A percentile compares a stretch with the other conserved stretches of the same genome.
Evolutionary conservation across 306 rosid genomes (phyloP).

Genomic region (Dicorynia guianensis): DNA sequence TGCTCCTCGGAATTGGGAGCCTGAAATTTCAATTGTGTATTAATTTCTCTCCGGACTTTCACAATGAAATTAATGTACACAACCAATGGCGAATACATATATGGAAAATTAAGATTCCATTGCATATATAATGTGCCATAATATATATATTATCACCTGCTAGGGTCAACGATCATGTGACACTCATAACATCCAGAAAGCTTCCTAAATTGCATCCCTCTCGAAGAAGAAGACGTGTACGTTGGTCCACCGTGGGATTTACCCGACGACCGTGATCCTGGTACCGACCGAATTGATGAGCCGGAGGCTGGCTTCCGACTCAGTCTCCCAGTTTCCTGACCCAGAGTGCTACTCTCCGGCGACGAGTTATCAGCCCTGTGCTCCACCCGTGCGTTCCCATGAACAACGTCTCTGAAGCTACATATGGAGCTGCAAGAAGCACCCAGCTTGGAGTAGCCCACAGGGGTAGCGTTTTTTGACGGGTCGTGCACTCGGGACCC

Average conservation of each 20-base stretch:
- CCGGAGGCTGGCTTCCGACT: conserved; percentile 53
- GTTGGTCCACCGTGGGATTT: conserved; percentile 61
- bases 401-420: conserved; percentile 87
- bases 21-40: conserved; percentile 43
- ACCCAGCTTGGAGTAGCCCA: conserved; percentile 67
- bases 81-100: not conserved
- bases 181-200: conserved; percentile 98
- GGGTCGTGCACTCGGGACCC: conserved; percentile 81
- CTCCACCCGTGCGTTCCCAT: conserved; percentile 81
- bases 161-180: conserved; percentile 91
- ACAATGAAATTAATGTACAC: not conserved
- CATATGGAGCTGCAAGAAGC: conserved; percentile 96
- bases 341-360: conserved; percentile 85
- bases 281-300: conserved; percentile 45
- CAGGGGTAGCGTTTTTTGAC: conserved; percentile 43
- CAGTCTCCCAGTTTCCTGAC: conserved; percentile 74
- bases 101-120: not conserved
- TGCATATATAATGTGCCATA: not conserved
- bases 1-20: conserved; percentile 76
- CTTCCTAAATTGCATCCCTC: conserved; percentile 91
- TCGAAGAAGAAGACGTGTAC: conserved; percentile 65
- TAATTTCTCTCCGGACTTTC: not conserved
- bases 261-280: conserved; percentile 27
- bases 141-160: conserved; percentile 55
- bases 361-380: conserved; percentile 91